Evolutionary conservation across 2,329 filamentous ascomycete species (phyloP), one percentile per base, ranked within the genome.

Genomic region (Sporothrix brunneoviolacea): DNA sequence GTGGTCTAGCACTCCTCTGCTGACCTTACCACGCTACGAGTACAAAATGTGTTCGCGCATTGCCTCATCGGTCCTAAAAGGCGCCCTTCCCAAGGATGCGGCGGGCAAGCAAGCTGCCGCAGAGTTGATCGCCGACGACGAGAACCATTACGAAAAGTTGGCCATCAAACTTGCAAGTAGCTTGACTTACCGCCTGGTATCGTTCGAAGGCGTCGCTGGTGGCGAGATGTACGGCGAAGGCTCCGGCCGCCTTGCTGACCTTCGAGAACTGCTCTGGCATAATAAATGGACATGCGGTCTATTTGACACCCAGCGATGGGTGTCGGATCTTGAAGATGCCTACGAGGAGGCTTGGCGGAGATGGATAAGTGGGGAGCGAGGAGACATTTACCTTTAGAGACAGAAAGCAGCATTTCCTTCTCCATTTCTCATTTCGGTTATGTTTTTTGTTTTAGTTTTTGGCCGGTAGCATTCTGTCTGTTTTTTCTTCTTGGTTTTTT

Each of bases 41-140:
- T 96, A 96, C 70, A 98, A 98, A 69, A 98, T 98, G 93, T 98
- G 93, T 68, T 95, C 89, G 38, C 86, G 93, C 48, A 98, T 98
- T 86, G 93, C 91, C 7, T 91, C 93, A 7, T 95, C 89, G 10
- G 97, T 98, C 51, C 75, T 98, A 27, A 87, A 83, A 57, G 93
- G 93, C 15, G 93, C 93, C 0, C 70, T 98, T 4, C 93, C 93
- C 0, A 84, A 82, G 57, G 76, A 73, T 0, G 68, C 73, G 2
- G 80, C 82, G n/a, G 90, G 91, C 3, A 69, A 71, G 7, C 72
- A 71, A 51, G 87, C 86, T 0, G 84, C 84, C 0, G 65, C 69
- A 16, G 89, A 96, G 52, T 75, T 98, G 27, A 89, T 95, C 51
- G 88, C 86, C 0, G 69, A 67, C 4, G 83, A 80, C 50, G 93